Evolutionary conservation across 805 yeast genomes (phyloP).

Genomic region (Metschnikowia noctiluminum): DNA sequence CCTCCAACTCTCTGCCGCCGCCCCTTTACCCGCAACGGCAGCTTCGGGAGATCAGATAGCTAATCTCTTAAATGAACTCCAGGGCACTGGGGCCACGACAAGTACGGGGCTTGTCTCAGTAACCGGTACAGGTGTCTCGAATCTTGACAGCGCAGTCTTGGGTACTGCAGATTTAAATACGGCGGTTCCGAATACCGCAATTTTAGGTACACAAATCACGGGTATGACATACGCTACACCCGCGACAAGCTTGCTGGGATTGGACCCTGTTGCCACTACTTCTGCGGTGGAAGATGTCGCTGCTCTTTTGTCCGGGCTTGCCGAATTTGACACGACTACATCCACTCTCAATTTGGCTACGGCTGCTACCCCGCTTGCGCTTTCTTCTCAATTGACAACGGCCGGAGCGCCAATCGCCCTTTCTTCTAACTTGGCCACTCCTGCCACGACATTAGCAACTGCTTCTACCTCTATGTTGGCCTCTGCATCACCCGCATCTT

Average conservation of each 20-base stretch:
- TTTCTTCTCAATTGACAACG: background rate
- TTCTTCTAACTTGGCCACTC: background rate
- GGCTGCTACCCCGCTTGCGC: background rate
- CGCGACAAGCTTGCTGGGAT: background rate
- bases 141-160: background rate
- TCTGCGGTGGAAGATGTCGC: background rate
- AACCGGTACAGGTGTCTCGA: background rate
- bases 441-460: background rate
- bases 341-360: background rate
- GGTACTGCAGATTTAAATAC: background rate
- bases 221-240: background rate
- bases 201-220: background rate
- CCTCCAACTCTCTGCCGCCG: background rate
- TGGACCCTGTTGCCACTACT: background rate
- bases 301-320: background rate
- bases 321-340: background rate
- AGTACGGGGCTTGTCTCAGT: background rate
- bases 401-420: background rate
- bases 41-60: conserved; percentile 2
- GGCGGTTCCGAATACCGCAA: background rate
- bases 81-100: conserved; percentile 2
- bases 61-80: conserved; percentile 3
- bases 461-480: background rate
- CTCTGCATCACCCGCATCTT: background rate
- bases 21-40: conserved; percentile 5